phyloP scores from a whole-genome alignment of 2,329 filamentous ascomycete species.

The Chrysoporthe cubensis region DNA sequence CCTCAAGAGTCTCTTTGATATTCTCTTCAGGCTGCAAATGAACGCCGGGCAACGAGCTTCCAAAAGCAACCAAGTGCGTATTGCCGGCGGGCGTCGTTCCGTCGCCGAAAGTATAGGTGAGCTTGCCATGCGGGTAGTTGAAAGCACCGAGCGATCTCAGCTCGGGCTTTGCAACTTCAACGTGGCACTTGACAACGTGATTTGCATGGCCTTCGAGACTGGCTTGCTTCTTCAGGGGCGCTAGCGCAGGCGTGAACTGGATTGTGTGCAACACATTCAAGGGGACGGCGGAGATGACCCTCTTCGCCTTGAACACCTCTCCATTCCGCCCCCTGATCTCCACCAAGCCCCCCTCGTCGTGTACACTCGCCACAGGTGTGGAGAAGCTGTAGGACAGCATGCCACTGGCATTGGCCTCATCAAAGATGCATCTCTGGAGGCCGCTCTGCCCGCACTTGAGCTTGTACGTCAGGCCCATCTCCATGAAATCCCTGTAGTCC shows the following conservation, averaged over 20 bases:
- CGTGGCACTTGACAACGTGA: constrained; percentile 50
- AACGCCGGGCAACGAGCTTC: constrained; percentile 40
- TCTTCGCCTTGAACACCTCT: constrained; percentile 34
- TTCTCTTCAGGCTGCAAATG: constrained; percentile 49
- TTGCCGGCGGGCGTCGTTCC: constrained; percentile 49
- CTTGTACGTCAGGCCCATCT: constrained; percentile 47
- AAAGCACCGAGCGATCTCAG: constrained; percentile 48
- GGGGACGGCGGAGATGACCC: constrained; percentile 48
- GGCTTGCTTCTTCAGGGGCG: constrained; percentile 41
- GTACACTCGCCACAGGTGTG: constrained; percentile 41
- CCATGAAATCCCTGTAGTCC: constrained; percentile 44
- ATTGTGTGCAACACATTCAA: constrained; percentile 49
- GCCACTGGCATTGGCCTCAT: constrained; percentile 45
- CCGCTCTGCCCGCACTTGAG: constrained; percentile 48
- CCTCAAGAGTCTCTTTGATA: constrained; percentile 33
- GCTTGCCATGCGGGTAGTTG: constrained; percentile 47
- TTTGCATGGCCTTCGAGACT: constrained; percentile 48
- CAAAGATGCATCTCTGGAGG: constrained; percentile 50
- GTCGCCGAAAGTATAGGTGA: constrained; percentile 50
- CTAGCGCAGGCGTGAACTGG: constrained; percentile 45
- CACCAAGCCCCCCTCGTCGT: constrained; percentile 36
- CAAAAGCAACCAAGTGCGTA: constrained; percentile 52
- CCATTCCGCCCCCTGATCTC: constrained; percentile 41
- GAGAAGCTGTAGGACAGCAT: constrained; percentile 47
- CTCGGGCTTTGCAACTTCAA: constrained; percentile 45